Evolutionary conservation across 371 early-diverging fungal genomes (phyloP).

Genomic region (Mucor mucedo): DNA sequence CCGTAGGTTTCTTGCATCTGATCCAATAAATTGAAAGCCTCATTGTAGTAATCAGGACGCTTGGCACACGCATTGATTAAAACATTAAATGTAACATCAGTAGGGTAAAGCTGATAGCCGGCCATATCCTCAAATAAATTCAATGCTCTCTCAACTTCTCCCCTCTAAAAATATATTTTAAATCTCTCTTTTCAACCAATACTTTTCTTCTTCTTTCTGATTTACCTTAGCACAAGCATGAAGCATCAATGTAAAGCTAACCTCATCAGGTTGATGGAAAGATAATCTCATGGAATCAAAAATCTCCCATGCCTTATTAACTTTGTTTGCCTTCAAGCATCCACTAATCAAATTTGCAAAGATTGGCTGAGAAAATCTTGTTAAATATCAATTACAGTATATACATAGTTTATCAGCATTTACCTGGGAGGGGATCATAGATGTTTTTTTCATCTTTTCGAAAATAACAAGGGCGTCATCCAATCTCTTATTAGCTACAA

Average conservation of each 20-base stretch:
- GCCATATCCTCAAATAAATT: constrained; percentile 87
- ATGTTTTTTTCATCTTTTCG: constrained; percentile 68
- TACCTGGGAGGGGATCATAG: constrained; percentile 53
- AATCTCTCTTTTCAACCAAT: not conserved
- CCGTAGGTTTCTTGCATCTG: constrained; percentile 84
- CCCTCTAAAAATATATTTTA: constrained; percentile 32
- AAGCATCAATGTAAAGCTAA: constrained; percentile 87
- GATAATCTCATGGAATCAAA: constrained; percentile 89
- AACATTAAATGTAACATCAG: constrained; percentile 84
- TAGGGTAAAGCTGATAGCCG: constrained; percentile 66
- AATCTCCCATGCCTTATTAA: constrained; percentile 85
- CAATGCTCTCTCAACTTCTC: constrained; percentile 82
- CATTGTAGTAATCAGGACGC: constrained; percentile 80
- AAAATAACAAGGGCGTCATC: constrained; percentile 79
- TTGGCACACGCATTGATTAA: constrained; percentile 86
- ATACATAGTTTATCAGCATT: not conserved
- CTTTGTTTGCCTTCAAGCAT: constrained; percentile 72
- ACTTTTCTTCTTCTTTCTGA: not conserved
- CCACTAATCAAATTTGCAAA: constrained; percentile 85
- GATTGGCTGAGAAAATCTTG: constrained; percentile 48
- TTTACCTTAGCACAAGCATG: constrained; percentile 83
- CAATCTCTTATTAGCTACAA: constrained; percentile 58
- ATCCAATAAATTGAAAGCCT: constrained; percentile 78
- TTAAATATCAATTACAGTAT: not conserved
- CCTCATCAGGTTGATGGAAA: constrained; percentile 78